Evolutionary conservation across 2,329 filamentous ascomycete genomes (phyloP), one percentile per base, ranked within the genome.

Genomic region (Chlorencoelia australis): DNA sequence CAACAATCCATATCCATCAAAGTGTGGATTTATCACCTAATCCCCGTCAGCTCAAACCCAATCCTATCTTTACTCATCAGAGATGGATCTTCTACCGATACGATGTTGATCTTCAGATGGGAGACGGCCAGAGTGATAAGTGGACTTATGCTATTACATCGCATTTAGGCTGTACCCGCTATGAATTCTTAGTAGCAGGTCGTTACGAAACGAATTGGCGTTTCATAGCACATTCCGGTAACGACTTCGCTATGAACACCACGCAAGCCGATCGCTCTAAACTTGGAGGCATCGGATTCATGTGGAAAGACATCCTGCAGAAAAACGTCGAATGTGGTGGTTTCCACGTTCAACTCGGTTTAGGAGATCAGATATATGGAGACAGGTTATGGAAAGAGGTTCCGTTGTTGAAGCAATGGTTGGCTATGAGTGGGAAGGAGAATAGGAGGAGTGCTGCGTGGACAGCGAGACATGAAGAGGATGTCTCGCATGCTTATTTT

Each of bases 131-230:
- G 19, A 82, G 86, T 0, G 74, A 79, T 46, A 82, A 91, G 55
- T 98, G 91, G 91, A 98, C 91, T 0, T 98, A 98, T 55, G 91
- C 91, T 2, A 88, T 98, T 34, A 98, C 91, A 0, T 96, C 91
- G 1, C 88, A 96, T 54, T 68, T 96, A 14, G 91, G 91, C 21
- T 98, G 91, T 62, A 96, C 91, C n/a, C 75, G 91, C 17, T 98
- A 96, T 59, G 91, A 98, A 54, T 98, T 98, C 59, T 71, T 95
- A 14, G 84, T 98, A 13, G 91, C 91, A 14, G 89, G 89, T 5
- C 80, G 85, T 40, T 68, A 86, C 47, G 91, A 98, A 63, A 85
- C 79, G 0, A 88, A 81, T 53, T 98, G 91, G 91, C 80, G 89
- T 16, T 96, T 96, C 57, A 82, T 96, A 50, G 85, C 88, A 8